Evolutionary conservation across 208 protist species (phyloP).

Genomic region (Hexamita inflata): DNA sequence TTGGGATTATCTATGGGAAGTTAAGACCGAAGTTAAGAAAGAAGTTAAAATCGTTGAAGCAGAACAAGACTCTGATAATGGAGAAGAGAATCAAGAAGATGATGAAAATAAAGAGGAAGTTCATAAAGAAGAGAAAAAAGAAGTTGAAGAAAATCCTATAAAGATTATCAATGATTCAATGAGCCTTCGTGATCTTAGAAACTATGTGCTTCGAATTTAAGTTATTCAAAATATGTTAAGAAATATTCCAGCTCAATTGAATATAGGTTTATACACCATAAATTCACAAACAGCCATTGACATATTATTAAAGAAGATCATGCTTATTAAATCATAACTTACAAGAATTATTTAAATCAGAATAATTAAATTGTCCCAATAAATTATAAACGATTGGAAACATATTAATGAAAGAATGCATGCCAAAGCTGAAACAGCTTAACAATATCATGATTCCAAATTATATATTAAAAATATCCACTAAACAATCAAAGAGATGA

Average conservation of each 20-base stretch:
- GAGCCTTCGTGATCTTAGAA: no score
- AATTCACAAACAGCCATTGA: neutral
- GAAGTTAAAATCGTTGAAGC: neutral
- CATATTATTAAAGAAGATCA: neutral
- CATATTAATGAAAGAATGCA: neutral
- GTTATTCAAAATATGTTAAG: no score
- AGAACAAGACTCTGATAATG: neutral
- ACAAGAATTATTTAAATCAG: neutral
- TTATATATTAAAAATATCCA: neutral
- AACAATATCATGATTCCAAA: neutral
- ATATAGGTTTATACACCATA: neutral
- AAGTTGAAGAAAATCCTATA: no score
- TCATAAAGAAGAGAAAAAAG: neutral
- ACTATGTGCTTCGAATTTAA: no score
- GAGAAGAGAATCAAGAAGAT: neutral
- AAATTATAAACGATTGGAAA: neutral
- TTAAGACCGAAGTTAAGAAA: neutral
- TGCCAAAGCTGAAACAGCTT: neutral
- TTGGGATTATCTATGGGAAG: slow-evolving; percentile 20
- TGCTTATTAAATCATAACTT: neutral
- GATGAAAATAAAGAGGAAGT: slow-evolving; percentile 18
- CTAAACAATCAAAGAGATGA: neutral
- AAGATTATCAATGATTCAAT: no score
- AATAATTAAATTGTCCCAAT: neutral
- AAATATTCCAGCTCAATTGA: neutral